Evolutionary conservation across 306 rosid species (phyloP).

Genomic region (Cucurbita argyrosperma): DNA sequence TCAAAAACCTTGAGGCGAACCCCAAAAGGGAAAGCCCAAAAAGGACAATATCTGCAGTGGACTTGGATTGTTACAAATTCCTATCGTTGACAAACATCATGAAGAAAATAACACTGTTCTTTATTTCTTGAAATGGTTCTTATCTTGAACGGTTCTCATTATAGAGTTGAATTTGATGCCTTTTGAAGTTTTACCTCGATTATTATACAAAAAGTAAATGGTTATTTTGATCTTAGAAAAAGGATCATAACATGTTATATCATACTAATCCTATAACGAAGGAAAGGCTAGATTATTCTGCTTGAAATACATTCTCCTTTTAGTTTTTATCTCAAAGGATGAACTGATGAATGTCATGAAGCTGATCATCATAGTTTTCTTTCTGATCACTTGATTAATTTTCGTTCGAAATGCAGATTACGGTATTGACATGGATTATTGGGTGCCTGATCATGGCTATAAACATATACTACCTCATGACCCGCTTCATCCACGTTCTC

Average conservation of each 20-base stretch:
- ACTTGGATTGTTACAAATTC: too few species aligned
- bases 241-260: background rate
- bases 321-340: background rate
- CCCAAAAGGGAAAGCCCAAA: too few species aligned
- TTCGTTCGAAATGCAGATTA: conserved; percentile 30
- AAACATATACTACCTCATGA: conserved; percentile 57
- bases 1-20: too few species aligned
- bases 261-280: background rate
- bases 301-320: background rate
- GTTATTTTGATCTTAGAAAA: background rate
- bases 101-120: background rate
- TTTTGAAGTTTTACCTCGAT: background rate
- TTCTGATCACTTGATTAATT: too few species aligned
- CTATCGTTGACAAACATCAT: background rate
- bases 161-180: background rate
- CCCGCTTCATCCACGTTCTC: conserved; percentile 55
- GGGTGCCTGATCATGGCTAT: conserved; percentile 60
- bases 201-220: background rate
- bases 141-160: background rate
- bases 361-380: background rate
- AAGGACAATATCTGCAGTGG: too few species aligned
- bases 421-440: conserved; percentile 64
- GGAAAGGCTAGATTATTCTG: background rate
- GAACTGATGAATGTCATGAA: background rate
- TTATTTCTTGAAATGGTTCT: background rate